phyloP scores from a whole-genome alignment of 2,329 filamentous ascomycete species.

The Pyrenophora seminiperda region DNA sequence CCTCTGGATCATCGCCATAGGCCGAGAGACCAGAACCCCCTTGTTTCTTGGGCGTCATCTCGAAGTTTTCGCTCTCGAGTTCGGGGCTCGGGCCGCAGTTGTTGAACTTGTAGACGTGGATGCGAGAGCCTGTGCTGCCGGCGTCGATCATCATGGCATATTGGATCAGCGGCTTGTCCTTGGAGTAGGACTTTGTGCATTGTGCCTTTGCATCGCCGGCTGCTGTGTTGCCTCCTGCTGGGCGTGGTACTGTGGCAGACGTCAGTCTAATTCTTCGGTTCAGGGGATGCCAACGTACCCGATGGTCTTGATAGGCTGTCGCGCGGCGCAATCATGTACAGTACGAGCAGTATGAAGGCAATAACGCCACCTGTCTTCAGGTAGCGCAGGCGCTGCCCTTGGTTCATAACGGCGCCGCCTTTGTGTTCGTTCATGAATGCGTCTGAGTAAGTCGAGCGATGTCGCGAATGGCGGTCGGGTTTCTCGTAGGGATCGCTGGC shows the following conservation, averaged over 20 bases:
- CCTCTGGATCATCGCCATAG: slow-evolving; percentile 83
- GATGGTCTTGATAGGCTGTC: slow-evolving; percentile 33
- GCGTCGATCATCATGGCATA: slow-evolving; percentile 99
- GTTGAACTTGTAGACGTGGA: slow-evolving; percentile 99
- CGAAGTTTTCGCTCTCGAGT: slow-evolving; percentile 88
- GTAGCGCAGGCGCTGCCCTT: slow-evolving; percentile 64
- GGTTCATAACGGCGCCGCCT: slow-evolving; percentile 62
- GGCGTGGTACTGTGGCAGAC: slow-evolving; percentile 23
- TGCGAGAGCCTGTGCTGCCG: slow-evolving; percentile 94
- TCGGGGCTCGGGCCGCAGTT: slow-evolving; percentile 96
- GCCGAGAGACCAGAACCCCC: slow-evolving; percentile 82
- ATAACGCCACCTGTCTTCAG: slow-evolving; percentile 67
- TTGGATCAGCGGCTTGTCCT: slow-evolving; percentile 91
- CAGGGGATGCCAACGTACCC: slow-evolving; percentile 23
- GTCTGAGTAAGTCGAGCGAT: slow-evolving; percentile 43
- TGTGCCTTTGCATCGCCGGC: slow-evolving; percentile 67
- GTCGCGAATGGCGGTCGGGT: slow-evolving; percentile 49
- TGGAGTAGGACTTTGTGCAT: slow-evolving; percentile 82
- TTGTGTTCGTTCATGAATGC: slow-evolving; percentile 53
- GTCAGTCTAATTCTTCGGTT: neutral
- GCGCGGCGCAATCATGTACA: slow-evolving; percentile 60
- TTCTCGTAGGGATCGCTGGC: slow-evolving; percentile 56
- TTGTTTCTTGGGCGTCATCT: slow-evolving; percentile 86
- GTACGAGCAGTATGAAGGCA: slow-evolving; percentile 61
- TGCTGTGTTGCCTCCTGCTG: slow-evolving; percentile 50